phyloP scores from a whole-genome alignment of 2,329 filamentous ascomycete species.

The Rhynchosporium secalis region DNA sequence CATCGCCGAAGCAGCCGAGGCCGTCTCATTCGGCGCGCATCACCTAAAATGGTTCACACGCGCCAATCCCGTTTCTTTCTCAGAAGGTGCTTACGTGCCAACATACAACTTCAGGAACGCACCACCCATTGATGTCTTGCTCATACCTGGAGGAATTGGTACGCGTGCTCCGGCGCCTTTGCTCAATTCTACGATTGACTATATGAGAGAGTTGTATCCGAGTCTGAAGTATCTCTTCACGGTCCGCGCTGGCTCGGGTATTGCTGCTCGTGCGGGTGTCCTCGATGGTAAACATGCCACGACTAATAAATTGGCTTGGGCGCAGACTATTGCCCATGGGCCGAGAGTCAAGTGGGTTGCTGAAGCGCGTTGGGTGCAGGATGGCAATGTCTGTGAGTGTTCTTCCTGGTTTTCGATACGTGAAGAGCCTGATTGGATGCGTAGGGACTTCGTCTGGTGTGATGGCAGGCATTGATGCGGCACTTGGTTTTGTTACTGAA shows the following conservation, averaged over 20 bases:
- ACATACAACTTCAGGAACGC: constrained; percentile 29
- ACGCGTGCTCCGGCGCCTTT: constrained; percentile 40
- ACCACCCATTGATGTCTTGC: constrained; percentile 43
- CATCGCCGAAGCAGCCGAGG: not conserved
- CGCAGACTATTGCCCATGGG: constrained; percentile 48
- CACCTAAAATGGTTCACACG: not conserved
- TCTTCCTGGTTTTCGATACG: not conserved
- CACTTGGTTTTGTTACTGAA: constrained; percentile 55
- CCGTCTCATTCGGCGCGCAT: not conserved
- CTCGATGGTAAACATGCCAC: constrained; percentile 62
- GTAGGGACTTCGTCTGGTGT: constrained; percentile 57
- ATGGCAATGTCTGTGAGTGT: constrained; percentile 61
- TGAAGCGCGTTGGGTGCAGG: constrained; percentile 62
- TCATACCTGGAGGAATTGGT: constrained; percentile 66
- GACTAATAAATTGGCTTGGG: constrained; percentile 63
- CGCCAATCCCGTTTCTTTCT: not conserved
- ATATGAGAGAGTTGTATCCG: constrained; percentile 48
- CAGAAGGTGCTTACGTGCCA: constrained; percentile 16
- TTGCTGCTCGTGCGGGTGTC: constrained; percentile 59
- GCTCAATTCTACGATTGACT: constrained; percentile 45
- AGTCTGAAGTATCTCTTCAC: constrained; percentile 54
- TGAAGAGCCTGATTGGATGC: not conserved
- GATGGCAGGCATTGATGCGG: constrained; percentile 62
- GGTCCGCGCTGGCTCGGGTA: constrained; percentile 64
- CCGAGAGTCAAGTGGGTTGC: constrained; percentile 59